Evolutionary conservation across 1,284 basidiomycete species (phyloP).

Genomic region (Cutaneotrichosporon sp.): DNA sequence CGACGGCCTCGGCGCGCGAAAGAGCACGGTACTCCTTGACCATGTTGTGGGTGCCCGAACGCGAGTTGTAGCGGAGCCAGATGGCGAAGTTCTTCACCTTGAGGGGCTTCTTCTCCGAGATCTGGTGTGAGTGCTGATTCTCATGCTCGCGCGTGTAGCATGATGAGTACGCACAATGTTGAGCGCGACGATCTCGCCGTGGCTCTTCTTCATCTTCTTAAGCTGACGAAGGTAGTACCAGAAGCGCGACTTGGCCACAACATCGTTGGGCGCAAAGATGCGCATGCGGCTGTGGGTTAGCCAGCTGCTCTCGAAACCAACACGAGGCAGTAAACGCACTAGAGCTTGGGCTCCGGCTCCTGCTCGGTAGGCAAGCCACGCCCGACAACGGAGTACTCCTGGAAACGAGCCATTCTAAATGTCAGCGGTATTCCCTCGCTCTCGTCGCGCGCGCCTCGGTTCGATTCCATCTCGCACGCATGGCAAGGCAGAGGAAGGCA

Average conservation of each 20-base stretch:
- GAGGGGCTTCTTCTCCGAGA: slow-evolving; percentile 92
- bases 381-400: slow-evolving; percentile 96
- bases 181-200: slow-evolving; percentile 97
- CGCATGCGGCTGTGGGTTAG: slow-evolving; percentile 72
- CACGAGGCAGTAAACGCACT: slow-evolving; percentile 15
- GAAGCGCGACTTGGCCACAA: slow-evolving; percentile 98
- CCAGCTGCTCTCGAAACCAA: background rate
- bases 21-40: slow-evolving; percentile 95
- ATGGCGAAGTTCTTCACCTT: slow-evolving; percentile 99
- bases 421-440: slow-evolving; percentile 9
- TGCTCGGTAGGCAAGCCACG: slow-evolving; percentile 93
- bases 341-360: slow-evolving; percentile 81
- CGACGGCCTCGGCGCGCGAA: slow-evolving; percentile 90
- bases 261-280: slow-evolving; percentile 97
- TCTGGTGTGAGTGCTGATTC: slow-evolving; percentile 58
- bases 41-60: slow-evolving; percentile 94
- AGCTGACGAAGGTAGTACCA: slow-evolving; percentile 99
- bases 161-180: slow-evolving; percentile 73
- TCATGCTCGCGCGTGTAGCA: background rate
- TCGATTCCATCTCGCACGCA: background rate
- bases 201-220: slow-evolving; percentile 99
- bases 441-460: background rate
- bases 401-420: slow-evolving; percentile 56
- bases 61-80: slow-evolving; percentile 98
- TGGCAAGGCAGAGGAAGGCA: background rate